Base-by-base conservation (phyloP, 2,329 filamentous ascomycete genomes). In the Coleophoma eucalyptorum region DNA sequence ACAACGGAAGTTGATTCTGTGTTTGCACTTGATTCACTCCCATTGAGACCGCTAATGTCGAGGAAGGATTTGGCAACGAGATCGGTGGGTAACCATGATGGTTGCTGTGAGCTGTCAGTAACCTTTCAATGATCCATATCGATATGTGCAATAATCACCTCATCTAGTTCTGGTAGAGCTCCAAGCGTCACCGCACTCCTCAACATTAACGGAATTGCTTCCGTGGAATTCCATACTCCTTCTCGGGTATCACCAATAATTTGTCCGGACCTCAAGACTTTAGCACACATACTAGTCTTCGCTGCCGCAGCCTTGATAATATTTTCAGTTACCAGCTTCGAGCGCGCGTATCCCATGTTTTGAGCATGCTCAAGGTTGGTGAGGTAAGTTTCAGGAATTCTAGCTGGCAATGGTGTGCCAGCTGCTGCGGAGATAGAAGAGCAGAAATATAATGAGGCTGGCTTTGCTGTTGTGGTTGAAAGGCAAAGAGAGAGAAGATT, bases 141-240 rank as follows among this genome's bases (percentile, higher is more conserved):
- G 56, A 58, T n/a, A 62, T 49, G 33, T 33, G 18, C 15, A 20
- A n/a, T 15, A 35, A 21, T 38, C 51, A 56, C 62, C 50, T 79
- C 76, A 2, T 71, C 61, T 2, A 82, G 63, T 10, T 61, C 60
- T 2, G 77, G 77, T 4, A 81, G 62, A 0, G 67, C 64, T 1
- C 72, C 72, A 1, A 74, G 67, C 0, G 74, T 72, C 1, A 61
- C 60, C 0, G 73, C 73, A 2, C 67, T 72, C 33, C 72, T 73
- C 0, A 83, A 62, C 60, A 81, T 72, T 40, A 81, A 58, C 0
- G 79, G 75, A 19, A 80, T 77, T 0, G 76, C 77, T 53, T 80
- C 78, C 0, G 67, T 72, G 3, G 62, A 60, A 55, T 77, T 80
- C 79, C 78, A 81, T 3, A 75, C 58, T 2, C 77, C 78, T n/a